Evolutionary conservation across 495 filamentous ascomycete genomes (phyloP).

Genomic region (Chaetomium fimeti): DNA sequence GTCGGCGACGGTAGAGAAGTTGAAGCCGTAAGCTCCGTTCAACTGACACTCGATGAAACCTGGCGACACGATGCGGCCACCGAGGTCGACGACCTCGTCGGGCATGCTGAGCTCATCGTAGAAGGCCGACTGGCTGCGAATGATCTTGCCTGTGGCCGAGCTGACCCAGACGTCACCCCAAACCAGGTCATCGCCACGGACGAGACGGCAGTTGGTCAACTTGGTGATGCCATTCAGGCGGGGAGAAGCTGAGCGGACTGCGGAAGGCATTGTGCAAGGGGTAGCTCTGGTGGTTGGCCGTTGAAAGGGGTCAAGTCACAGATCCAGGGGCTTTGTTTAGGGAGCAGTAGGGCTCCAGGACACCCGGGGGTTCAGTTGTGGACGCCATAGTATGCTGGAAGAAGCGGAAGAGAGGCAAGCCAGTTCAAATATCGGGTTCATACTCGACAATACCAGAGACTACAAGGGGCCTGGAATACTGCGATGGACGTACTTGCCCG

Average conservation of each 20-base stretch:
- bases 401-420: not conserved
- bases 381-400: conserved; percentile 6
- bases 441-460: not conserved
- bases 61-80: conserved; percentile 74
- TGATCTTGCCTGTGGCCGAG: conserved; percentile 70
- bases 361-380: not conserved
- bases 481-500: not conserved
- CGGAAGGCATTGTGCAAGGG: conserved; percentile 11
- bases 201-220: conserved; percentile 76
- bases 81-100: conserved; percentile 63
- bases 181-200: conserved; percentile 61
- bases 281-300: not conserved
- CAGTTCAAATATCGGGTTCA: not conserved
- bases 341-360: conserved; percentile 1
- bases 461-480: not conserved
- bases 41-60: conserved; percentile 84
- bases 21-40: conserved; percentile 83
- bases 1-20: conserved; percentile 72
- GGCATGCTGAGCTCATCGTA: conserved; percentile 65
- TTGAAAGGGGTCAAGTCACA: not conserved
- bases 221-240: conserved; percentile 62
- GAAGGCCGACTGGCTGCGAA: conserved; percentile 70
- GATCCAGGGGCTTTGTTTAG: not conserved
- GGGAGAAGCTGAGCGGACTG: conserved; percentile 11
- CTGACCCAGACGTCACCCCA: conserved; percentile 78